Evolutionary conservation across 768 basidiomycete species (phyloP), one percentile per base, ranked within the genome.

Genomic region (Goffeauzyma gilvescens): DNA sequence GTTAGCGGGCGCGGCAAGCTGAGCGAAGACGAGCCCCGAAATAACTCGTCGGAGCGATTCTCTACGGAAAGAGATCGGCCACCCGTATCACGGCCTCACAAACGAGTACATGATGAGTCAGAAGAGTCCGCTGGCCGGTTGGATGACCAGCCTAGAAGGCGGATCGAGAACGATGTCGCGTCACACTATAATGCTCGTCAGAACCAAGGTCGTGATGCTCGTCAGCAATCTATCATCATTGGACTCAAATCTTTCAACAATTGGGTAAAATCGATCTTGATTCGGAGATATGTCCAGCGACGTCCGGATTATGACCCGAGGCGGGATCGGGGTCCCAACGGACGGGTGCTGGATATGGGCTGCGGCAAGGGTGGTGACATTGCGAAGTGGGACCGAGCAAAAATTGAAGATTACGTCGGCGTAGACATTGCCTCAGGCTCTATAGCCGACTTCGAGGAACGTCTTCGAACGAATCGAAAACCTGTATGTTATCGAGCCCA

Each of bases 311-410:
- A n/a, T n/a, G 32, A 69, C 68, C 44, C 49, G 57, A 9, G 46
- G 52, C 41, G 48, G 47, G 62, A 53, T 46, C 20, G 37, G 5
- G 46, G 50, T 51, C 55, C 35, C 2, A 49, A 46, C 15, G 87
- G 86, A 22, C 80, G 79, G 58, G 84, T 96, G 18, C 72, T 98
- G 17, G 93, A 98, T 65, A 75, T 98, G 65, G 93, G 90, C 5
- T 95, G 90, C 58, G 93, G 93, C n/a, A 98, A 96, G 64, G 93
- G 93, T 9, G 93, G 93, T 4, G 93, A 98, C 65, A 70, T 96
- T 54, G 80, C 74, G 30, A 98, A 98, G 65, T 98, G 93, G 93
- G 68, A 71, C 36, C 85, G 84, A 63, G 86, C 87, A 13, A 73
- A 72, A 36, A 76, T 89, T 25, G 71, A 62, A 49, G 81, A 85